These are phyloP conservation scores for Exophiala sideris DNA, from an alignment of 2,329 filamentous ascomycete species.

Conservation along the genomic window DNA sequence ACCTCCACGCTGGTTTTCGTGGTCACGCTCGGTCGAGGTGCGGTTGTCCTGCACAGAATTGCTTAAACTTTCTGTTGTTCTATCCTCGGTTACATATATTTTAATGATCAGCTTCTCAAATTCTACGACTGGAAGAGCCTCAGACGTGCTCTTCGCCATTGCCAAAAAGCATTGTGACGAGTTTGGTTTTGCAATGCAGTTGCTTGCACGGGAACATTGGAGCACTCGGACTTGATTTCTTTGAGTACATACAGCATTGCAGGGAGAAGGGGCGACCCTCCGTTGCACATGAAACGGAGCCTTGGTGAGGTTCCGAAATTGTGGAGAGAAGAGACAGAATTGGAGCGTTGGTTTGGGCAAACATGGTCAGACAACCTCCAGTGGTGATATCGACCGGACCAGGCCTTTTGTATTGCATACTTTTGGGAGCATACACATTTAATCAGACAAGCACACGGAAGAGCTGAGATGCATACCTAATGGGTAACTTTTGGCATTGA, in stretches of 20 bases:
- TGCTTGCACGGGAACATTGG: slow-evolving; percentile 12
- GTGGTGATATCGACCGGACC: slow-evolving; percentile 17
- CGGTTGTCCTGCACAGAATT: slow-evolving; percentile 14
- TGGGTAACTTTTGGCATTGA: slow-evolving; percentile 7
- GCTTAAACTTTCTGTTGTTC: slow-evolving; percentile 20
- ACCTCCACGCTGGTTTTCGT: slow-evolving; percentile 1
- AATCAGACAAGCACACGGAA: slow-evolving; percentile 23
- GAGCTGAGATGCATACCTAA: slow-evolving; percentile 21
- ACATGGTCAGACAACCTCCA: slow-evolving; percentile 4
- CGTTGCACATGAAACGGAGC: slow-evolving; percentile 12
- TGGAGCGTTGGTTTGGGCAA: slow-evolving; percentile 2
- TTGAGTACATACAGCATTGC: slow-evolving; percentile 25
- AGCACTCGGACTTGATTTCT: slow-evolving; percentile 16
- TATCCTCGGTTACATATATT: slow-evolving; percentile 24
- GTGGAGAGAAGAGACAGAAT: slow-evolving; percentile 2
- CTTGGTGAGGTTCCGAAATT: neutral
- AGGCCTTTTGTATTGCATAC: slow-evolving; percentile 23
- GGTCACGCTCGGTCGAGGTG: slow-evolving; percentile 6
- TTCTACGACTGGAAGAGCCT: slow-evolving; percentile 15
- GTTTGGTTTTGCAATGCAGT: slow-evolving; percentile 13
- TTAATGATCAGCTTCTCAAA: slow-evolving; percentile 24
- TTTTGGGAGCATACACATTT: slow-evolving; percentile 17
- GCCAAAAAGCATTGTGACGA: slow-evolving; percentile 19
- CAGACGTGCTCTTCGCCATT: slow-evolving; percentile 5
- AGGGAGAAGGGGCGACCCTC: slow-evolving; percentile 5